phyloP scores from a whole-genome alignment of 1,284 basidiomycete species.

The Neotropicomus parvogracilis region DNA sequence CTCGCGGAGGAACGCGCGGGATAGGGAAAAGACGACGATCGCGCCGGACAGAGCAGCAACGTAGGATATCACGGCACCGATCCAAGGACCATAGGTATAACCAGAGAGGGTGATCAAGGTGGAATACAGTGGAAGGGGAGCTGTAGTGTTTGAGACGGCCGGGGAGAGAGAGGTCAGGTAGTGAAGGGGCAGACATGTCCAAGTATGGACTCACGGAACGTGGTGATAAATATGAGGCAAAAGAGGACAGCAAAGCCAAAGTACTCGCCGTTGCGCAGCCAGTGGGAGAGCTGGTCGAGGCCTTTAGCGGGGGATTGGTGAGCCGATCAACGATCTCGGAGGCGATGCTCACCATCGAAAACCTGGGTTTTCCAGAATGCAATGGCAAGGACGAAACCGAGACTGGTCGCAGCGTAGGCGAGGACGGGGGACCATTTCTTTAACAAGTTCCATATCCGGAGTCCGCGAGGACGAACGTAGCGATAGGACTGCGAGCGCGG shows the following conservation, averaged over 20 bases:
- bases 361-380: slow-evolving; percentile 71
- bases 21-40: slow-evolving; percentile 72
- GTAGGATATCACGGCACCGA: slow-evolving; percentile 79
- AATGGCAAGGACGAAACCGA: slow-evolving; percentile 67
- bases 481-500: slow-evolving; percentile 32
- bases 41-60: slow-evolving; percentile 80
- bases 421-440: slow-evolving; percentile 72
- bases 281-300: slow-evolving; percentile 69
- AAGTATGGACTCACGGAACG: slow-evolving; percentile 62
- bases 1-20: slow-evolving; percentile 66
- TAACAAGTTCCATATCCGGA: slow-evolving; percentile 53
- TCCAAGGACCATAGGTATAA: slow-evolving; percentile 81
- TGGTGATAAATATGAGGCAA: slow-evolving; percentile 75
- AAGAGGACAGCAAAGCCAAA: slow-evolving; percentile 72
- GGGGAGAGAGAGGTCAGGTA: slow-evolving; percentile 11
- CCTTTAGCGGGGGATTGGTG: slow-evolving; percentile 43
- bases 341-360: slow-evolving; percentile 55
- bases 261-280: slow-evolving; percentile 63
- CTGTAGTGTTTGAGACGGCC: slow-evolving; percentile 35
- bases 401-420: slow-evolving; percentile 62
- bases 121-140: slow-evolving; percentile 82
- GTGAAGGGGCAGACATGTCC: neutral
- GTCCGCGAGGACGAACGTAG: slow-evolving; percentile 47
- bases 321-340: slow-evolving; percentile 3
- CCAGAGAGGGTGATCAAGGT: slow-evolving; percentile 85